Base-by-base conservation (phyloP, 768 basidiomycete species). In the Sistotremastrum niveocremeum region DNA sequence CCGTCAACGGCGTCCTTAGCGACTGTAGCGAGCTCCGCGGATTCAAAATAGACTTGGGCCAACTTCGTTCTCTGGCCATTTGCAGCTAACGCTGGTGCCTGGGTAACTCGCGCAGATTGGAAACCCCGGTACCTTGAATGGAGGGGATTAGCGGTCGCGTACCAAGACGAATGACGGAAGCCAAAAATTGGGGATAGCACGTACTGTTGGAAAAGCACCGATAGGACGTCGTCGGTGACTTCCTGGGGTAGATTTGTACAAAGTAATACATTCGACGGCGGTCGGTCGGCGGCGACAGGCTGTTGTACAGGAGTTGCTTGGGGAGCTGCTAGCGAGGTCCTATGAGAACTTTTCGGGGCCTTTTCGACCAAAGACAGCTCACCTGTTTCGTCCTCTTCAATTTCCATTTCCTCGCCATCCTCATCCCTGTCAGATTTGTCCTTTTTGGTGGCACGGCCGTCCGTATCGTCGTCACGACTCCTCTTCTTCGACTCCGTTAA, bases 171-270 rank as follows among this genome's bases (percentile, higher is more conserved):
- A 51, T 35, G 28, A 51, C 30, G 40, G 34, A 39, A 20, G 20
- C 20, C 20, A 20, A 20, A 20, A 20, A 41, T 10, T 2, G 35
- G 12, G n/a, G 41, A 9, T n/a, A 44, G 34, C 2, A 77, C 90
- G 47, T 57, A 93, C 90, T 91, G 87, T 62, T 90, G 84, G 69
- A 94, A 94, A 11, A 95, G 65, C 11, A 90, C 85, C 3, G 79
- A 76, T 30, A 97, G 72, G 32, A 91, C 83, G 49, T 84, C 81
- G 53, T 87, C 80, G 31, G 84, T 88, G 41, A 91, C 87, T 61
- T 95, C 90, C 59, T 84, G 78, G 0, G 91, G 91, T 20, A 97
- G 68, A 62, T 93, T 93, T 46, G 84, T 80, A 62, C 85, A 87
- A 46, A 83, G 64, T 46, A 91, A 62, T 20, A 20, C 20, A 10